phyloP scores from a whole-genome alignment of 202 grass and related monocot genomes.

The Thinopyrum obtusiflorum region DNA sequence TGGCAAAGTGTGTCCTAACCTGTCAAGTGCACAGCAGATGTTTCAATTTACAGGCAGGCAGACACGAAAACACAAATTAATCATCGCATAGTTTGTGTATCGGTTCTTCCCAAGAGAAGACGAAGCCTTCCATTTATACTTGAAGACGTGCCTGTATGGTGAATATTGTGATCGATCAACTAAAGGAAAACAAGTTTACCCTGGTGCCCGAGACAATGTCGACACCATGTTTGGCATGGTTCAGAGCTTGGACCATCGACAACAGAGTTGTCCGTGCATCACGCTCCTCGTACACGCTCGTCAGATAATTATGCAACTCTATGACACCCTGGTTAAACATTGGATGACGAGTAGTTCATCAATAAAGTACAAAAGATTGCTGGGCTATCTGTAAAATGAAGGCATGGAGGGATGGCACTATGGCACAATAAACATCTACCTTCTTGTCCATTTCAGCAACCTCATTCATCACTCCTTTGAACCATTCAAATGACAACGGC shows the following conservation, averaged over 20 bases:
- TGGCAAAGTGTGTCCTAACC: conserved; percentile 98
- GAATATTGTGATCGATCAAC: not conserved
- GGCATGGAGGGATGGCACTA: not conserved
- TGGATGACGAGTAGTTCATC: conserved; percentile 6
- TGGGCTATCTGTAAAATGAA: not conserved
- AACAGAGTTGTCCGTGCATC: conserved; percentile 95
- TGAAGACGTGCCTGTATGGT: not conserved
- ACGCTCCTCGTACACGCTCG: conserved; percentile 92
- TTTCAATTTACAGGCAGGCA: conserved; percentile 11
- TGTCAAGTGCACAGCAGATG: conserved; percentile 18
- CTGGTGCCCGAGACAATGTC: conserved; percentile 96
- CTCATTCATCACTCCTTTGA: conserved; percentile 99
- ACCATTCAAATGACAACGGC: conserved; percentile 92
- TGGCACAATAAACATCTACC: too few species aligned
- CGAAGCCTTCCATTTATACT: not conserved
- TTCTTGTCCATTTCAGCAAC: conserved; percentile 99
- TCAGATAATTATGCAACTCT: conserved; percentile 97
- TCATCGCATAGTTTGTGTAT: not conserved
- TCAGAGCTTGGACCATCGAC: conserved; percentile 97
- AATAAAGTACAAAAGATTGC: not conserved
- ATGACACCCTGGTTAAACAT: conserved; percentile 70
- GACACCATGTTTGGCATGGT: conserved; percentile 93
- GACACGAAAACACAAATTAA: not conserved
- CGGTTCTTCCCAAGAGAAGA: not conserved
- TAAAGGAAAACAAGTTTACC: conserved; percentile 44